These are phyloP conservation scores for Candida silvatica DNA, from an alignment of 805 yeast species.

Conservation along the genomic window DNA sequence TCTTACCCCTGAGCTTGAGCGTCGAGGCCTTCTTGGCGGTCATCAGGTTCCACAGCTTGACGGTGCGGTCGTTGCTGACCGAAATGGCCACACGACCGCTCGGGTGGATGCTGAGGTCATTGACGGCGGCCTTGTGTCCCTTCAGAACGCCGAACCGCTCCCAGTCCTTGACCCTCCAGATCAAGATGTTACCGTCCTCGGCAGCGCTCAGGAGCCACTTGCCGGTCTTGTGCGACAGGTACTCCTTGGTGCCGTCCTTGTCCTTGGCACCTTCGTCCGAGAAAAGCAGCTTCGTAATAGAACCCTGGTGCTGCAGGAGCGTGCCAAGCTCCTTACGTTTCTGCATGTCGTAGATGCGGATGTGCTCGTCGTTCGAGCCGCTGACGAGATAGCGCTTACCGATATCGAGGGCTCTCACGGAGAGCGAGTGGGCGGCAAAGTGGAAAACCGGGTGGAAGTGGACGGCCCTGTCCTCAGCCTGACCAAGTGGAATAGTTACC, in stretches of 20 bases:
- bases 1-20: conserved; percentile 62
- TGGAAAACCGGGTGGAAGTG: conserved; percentile 91
- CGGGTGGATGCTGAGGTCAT: conserved; percentile 85
- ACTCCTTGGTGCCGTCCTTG: conserved; percentile 7
- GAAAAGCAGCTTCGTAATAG: conserved; percentile 71
- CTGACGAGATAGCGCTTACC: conserved; percentile 83
- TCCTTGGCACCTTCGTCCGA: conserved; percentile 35
- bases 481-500: conserved; percentile 40
- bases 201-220: conserved; percentile 90
- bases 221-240: conserved; percentile 36
- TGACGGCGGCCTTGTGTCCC: conserved; percentile 80
- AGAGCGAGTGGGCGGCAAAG: conserved; percentile 87
- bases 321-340: conserved; percentile 92
- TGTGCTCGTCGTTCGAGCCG: conserved; percentile 94
- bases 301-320: conserved; percentile 77
- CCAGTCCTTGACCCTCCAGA: conserved; percentile 98
- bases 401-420: conserved; percentile 77
- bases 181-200: conserved; percentile 80
- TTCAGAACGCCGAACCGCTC: conserved; percentile 80
- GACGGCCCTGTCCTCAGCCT: conserved; percentile 32
- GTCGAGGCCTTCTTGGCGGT: conserved; percentile 89
- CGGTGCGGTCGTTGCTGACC: conserved; percentile 76
- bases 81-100: conserved; percentile 85
- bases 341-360: conserved; percentile 87
- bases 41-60: conserved; percentile 93